These are phyloP conservation scores for Alternaria gansuensis DNA, from an alignment of 2,329 filamentous ascomycete species.

Conservation along the genomic window DNA sequence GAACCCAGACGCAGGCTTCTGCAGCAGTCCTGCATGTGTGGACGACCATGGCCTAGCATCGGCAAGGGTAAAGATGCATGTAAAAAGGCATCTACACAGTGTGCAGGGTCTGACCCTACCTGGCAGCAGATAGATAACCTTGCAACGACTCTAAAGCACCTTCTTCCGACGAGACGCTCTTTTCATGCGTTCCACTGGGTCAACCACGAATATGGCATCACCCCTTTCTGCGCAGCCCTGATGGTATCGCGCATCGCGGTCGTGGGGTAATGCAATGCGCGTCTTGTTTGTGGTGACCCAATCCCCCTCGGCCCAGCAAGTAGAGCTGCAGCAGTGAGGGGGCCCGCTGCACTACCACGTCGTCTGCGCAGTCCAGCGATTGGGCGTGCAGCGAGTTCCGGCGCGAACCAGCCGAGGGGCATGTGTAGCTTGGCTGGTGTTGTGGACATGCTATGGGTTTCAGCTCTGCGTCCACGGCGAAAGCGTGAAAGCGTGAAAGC, in stretches of 20 bases:
- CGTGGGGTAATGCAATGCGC: conserved; percentile 20
- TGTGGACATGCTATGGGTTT: conserved; percentile 15
- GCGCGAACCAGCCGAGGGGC: conserved; percentile 21
- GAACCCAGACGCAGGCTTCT: background rate
- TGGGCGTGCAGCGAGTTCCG: conserved; percentile 20
- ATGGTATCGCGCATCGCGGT: background rate
- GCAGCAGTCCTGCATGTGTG: background rate
- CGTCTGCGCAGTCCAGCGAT: conserved; percentile 27
- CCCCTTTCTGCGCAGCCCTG: background rate
- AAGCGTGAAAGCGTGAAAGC: conserved; percentile 19
- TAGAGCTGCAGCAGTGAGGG: conserved; percentile 22
- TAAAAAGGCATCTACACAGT: background rate
- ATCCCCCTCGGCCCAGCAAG: conserved; percentile 27
- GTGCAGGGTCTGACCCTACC: background rate
- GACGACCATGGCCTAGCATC: background rate
- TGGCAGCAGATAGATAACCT: background rate
- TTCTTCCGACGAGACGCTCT: background rate
- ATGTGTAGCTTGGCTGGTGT: conserved; percentile 29
- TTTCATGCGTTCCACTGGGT: background rate
- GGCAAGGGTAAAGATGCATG: background rate
- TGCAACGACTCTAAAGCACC: background rate
- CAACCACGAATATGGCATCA: background rate
- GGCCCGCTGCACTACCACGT: conserved; percentile 26
- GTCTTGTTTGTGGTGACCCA: conserved; percentile 23
- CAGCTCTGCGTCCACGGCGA: conserved; percentile 15